Evolutionary conservation across 2,329 filamentous ascomycete species (phyloP).

Genomic region (Cadophora malorum): DNA sequence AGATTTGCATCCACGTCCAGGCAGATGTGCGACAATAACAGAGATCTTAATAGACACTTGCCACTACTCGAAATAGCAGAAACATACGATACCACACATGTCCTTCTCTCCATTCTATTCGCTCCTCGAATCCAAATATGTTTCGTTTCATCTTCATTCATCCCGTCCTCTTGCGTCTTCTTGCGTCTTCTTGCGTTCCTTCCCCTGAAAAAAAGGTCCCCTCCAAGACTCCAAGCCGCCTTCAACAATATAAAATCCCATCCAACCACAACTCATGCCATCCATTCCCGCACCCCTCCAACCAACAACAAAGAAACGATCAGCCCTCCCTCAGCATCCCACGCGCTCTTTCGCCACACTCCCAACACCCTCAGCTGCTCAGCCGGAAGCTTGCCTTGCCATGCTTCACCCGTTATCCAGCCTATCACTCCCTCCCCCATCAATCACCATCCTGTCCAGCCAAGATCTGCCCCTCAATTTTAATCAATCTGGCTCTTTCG

Average conservation of each 20-base stretch:
- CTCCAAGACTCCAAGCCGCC: not conserved
- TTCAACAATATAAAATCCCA: not conserved
- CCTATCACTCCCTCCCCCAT: constrained; percentile 10
- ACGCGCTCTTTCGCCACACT: constrained; percentile 24
- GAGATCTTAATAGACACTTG: not conserved
- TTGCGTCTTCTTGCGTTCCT: not conserved
- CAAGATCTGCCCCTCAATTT: constrained; percentile 20
- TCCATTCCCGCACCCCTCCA: not conserved
- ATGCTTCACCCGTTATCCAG: constrained; percentile 1
- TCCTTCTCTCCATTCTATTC: constrained; percentile 9
- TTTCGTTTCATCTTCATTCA: constrained; percentile 19
- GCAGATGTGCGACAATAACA: not conserved
- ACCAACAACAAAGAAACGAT: not conserved
- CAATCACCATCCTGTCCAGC: not conserved
- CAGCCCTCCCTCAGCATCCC: constrained; percentile 6
- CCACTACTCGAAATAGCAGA: not conserved
- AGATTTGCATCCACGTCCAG: not conserved
- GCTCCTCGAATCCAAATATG: constrained; percentile 7
- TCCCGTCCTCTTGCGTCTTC: constrained; percentile 3
- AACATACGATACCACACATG: not conserved
- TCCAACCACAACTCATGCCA: not conserved
- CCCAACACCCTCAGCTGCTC: not conserved
- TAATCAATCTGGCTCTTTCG: constrained; percentile 14
- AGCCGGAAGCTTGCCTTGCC: not conserved
- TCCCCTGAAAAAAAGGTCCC: constrained; percentile 17